Evolutionary conservation across 345 rosid species (phyloP), one percentile per base, ranked within the genome.

Genomic region (Populus simonii): DNA sequence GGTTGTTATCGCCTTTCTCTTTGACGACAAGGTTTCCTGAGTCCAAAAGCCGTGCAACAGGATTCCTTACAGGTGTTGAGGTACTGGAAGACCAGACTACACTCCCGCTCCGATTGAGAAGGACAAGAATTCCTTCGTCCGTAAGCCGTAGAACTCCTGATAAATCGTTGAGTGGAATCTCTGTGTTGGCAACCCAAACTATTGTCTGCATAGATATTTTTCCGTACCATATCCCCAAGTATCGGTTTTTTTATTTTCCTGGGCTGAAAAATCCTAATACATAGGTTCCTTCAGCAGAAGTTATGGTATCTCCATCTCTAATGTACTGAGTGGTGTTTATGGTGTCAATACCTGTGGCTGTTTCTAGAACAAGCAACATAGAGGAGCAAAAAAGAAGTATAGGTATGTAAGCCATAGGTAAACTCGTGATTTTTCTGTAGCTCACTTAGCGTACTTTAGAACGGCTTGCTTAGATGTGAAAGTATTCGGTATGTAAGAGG

Each of bases 231-330:
- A 68, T 36, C 45, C 71, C 71, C 71, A 68, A 17, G 71, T 68
- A 68, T 2, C 71, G 71, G 41, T 35, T 68, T 18, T 9, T 68
- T 16, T 49, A 68, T 18, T 35, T 35, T 5, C 71, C 71, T 36
- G 71, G 71, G 45, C 71, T 68, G 71, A 68, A 68, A 36, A 68
- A 68, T 20, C 71, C 71, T 18, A 68, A n/a, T n/a, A 35, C 71
- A 51, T 6, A 72, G 75, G 8, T 33, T 33, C 35, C 55, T 2
- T 41, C 25, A 18, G 45, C 66, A 16, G 75, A 55, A 72, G 31
- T 43, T 4, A 72, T 47, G n/a, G 75, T 55, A 16, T 72, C 39
- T 15, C 65, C 65, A 10, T 61, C 51, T 72, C 12, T 53, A 38
- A 72, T 15, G 27, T 43, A 20, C 23, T 31, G 66, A 29, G 66